Conservation (phyloP, 2,329 filamentous ascomycete genomes). For the Trichoderma asperellum region DNA sequence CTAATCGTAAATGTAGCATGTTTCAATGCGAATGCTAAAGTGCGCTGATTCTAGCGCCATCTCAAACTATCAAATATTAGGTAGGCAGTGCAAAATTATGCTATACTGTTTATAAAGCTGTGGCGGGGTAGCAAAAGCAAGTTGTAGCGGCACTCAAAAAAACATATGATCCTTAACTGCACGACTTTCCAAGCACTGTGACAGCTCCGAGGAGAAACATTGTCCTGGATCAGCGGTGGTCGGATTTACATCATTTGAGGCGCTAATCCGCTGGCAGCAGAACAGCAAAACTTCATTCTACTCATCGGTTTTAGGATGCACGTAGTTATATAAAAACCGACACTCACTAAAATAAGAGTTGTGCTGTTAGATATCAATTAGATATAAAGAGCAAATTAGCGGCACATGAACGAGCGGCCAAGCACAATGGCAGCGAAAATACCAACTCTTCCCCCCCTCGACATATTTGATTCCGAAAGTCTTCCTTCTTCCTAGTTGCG, state of each 20-base stretch:
- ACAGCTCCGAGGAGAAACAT: not conserved
- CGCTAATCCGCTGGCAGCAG: not conserved
- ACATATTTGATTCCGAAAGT: not conserved
- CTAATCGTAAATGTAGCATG: no score
- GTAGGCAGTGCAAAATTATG: not conserved
- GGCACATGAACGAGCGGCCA: not conserved
- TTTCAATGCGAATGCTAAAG: not conserved
- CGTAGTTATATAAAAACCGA: not conserved
- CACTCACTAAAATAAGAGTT: not conserved
- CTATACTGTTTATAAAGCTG: not conserved
- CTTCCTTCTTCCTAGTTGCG: not conserved
- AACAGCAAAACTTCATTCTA: not conserved
- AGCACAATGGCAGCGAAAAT: not conserved
- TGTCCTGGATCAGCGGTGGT: not conserved
- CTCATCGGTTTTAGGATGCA: not conserved
- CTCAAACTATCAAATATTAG: not conserved
- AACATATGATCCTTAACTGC: not conserved
- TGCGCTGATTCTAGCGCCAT: not conserved
- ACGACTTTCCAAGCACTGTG: not conserved
- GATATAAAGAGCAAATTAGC: not conserved
- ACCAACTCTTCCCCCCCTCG: not conserved
- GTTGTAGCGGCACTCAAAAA: not conserved
- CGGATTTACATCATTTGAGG: not conserved
- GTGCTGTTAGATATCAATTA: not conserved
- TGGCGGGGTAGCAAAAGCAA: not conserved